Base-by-base conservation (phyloP, 2,329 filamentous ascomycete genomes). In the Ilyonectria robusta region DNA sequence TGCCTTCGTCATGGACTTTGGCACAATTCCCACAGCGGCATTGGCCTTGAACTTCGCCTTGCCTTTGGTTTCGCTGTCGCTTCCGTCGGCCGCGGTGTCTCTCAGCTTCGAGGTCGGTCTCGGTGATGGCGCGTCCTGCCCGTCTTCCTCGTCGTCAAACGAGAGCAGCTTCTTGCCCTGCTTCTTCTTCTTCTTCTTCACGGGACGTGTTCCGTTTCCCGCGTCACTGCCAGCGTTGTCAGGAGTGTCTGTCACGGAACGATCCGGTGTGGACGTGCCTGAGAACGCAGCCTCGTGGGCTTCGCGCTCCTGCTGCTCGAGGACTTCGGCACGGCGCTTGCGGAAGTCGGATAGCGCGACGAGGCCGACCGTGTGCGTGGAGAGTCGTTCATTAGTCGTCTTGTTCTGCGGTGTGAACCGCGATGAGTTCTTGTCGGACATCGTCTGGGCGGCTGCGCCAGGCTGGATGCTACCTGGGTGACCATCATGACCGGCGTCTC, bases 331-430 rank as follows among this genome's bases (percentile, higher is more conserved):
- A 81, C 95, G 94, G 66, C 96, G 91, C 84, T 99, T 98, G 81
- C 95, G 94, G 81, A 97, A 98, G 79, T 98, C 96, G 71, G 93
- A 94, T 48, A 98, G 91, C 65, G 93, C 90, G 59, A 98, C 95
- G 3, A 99, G 91, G 46, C 96, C 96, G 72, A 98, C 94, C 0
- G 94, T 97, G 77, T 94, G 91, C 60, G 90, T 93, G 67, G 95
- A 95, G 54, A 97, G 87, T 15, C 94, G 86, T 77, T 97, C 92
- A 79, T 95, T 90, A 1, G 93, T 93, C 1, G 93, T 93, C 72
- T 92, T 87, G 70, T 91, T 91, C 77, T 95, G 93, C 47, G 91
- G 86, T 1, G 91, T 91, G 81, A 97, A 97, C 68, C 92, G 90
- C 63, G 87, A 86, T 19, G 78, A 70, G 46, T 74, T 71, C 62